A percentile compares a stretch with the other conserved stretches of the same genome.
Conservation (phyloP, 208 protist genomes). For the Trypanosoma lewisi region DNA sequence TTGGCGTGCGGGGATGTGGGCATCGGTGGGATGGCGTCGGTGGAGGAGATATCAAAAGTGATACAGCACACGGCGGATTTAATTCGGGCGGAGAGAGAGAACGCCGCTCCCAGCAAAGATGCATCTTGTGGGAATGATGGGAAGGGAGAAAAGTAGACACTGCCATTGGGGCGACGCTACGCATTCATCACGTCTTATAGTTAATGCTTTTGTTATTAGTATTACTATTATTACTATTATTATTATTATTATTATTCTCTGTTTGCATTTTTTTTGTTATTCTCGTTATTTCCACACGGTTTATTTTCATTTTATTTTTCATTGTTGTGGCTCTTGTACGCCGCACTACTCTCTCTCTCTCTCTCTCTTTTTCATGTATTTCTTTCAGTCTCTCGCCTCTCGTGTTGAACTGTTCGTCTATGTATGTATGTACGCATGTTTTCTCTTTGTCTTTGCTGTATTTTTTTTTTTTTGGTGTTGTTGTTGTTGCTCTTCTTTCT, state of each 20-base stretch:
- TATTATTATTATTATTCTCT: constrained; percentile 1
- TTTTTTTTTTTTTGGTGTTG: no score
- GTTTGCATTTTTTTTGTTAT: no score
- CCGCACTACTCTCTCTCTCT: no score
- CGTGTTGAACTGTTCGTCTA: no score
- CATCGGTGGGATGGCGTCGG: constrained; percentile 90
- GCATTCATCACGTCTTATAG: neutral
- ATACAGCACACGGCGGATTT: constrained; percentile 65
- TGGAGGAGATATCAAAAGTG: constrained; percentile 71
- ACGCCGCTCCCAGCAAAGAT: constrained; percentile 13
- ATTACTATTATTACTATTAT: neutral
- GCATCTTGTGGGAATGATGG: neutral
- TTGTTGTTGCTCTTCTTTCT: no score
- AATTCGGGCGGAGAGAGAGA: constrained; percentile 35
- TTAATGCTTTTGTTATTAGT: neutral
- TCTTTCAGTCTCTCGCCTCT: no score
- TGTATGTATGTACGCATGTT: no score
- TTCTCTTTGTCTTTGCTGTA: no score
- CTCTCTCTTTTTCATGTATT: no score
- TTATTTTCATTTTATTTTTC: no score
- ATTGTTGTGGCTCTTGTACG: no score
- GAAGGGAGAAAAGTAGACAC: neutral
- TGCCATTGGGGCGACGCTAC: neutral
- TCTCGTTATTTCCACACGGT: no score
- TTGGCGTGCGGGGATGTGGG: constrained; percentile 95